Evolutionary conservation across 2,329 filamentous ascomycete genomes (phyloP), one percentile per base, ranked within the genome.

Genomic region (Aspergillus sp.): DNA sequence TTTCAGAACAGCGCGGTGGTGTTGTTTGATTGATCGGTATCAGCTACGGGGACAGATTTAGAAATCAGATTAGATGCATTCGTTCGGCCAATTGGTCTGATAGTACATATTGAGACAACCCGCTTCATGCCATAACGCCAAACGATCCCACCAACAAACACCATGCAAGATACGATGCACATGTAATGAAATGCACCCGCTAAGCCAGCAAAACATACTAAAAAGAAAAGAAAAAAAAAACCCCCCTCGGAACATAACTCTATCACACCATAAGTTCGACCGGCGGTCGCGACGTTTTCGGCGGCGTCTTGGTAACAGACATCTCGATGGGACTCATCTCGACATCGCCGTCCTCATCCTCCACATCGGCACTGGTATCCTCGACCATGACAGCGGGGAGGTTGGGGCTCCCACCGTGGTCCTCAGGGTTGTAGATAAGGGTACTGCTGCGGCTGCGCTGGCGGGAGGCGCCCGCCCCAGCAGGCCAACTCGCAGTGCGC

Each of bases 341-440:
- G 38, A 72, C 54, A 25, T 81, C 80, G 34, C 74, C 76, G 53
- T 78, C 61, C n/a, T 42, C 40, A 17, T 19, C 40, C n/a, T 71
- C 75, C 2, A 76, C 74, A 23, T 66, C 73, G 14, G 66, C 42
- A 2, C 75, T 82, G 11, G 80, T 84, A 67, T 87, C 83, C 65
- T 85, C 83, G 2, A 87, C 82, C 63, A 83, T 81, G 34, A 87
- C 85, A 2, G 82, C 82, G 1, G 84, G 84, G 36, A 87, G 67
- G 57, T 78, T 74, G 0, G 82, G 82, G 51, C 78, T 83, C 53
- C 81, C 74, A 2, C 84, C 84, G 58, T 87, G 82, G 41, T 85
- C 80, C 50, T 82, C 78, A 0, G 84, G 84, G 57, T 86, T 75
- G 64, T 84, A 87, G 46, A 87, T 82, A 41, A 86, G 74, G 1